Evolutionary conservation across 495 filamentous ascomycete species (phyloP), one percentile per base, ranked within the genome.

Genomic region (Saxophila tyrrhenica): DNA sequence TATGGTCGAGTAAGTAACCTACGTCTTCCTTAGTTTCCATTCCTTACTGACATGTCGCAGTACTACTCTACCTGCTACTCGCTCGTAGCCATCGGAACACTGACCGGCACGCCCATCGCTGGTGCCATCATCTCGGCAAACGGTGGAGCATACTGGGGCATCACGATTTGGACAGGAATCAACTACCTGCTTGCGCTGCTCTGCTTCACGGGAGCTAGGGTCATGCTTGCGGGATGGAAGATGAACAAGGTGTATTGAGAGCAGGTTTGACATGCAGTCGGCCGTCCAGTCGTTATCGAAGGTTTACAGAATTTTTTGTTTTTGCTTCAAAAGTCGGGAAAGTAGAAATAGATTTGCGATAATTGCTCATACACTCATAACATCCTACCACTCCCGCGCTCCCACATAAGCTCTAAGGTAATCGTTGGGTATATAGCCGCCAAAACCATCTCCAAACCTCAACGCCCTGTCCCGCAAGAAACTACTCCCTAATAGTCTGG

Each of bases 1-100:
- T 95, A 92, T 58, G 91, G 91, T 3, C 73, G 86, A 49, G 29
- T 35, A 35, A 35, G 29, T 35, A n/a, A n/a, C n/a, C n/a, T n/a
- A n/a, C n/a, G n/a, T n/a, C n/a, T n/a, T n/a, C n/a, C n/a, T n/a
- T n/a, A n/a, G n/a, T n/a, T n/a, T n/a, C n/a, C n/a, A n/a, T n/a
- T n/a, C n/a, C n/a, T n/a, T n/a, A n/a, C n/a, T n/a, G n/a, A n/a
- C n/a, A n/a, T n/a, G n/a, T 35, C 13, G 29, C 29, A 35, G 29
- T 89, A 86, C 58, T 94, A 82, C 61, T 85, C 89, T 16, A 92
- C 89, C 1, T 83, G 83, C 54, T 92, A 94, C 69, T 92, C 89
- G 60, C 75, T 94, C 29, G 90, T 91, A 25, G 87, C 85, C 56
- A 88, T 97, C 67, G 89, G 88, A 0, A 86, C 85, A 7, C 72